Percentiles rank a stretch among this genome's conserved stretches.
Evolutionary conservation across 306 rosid species (phyloP).

Genomic region (Begonia peltatifolia): DNA sequence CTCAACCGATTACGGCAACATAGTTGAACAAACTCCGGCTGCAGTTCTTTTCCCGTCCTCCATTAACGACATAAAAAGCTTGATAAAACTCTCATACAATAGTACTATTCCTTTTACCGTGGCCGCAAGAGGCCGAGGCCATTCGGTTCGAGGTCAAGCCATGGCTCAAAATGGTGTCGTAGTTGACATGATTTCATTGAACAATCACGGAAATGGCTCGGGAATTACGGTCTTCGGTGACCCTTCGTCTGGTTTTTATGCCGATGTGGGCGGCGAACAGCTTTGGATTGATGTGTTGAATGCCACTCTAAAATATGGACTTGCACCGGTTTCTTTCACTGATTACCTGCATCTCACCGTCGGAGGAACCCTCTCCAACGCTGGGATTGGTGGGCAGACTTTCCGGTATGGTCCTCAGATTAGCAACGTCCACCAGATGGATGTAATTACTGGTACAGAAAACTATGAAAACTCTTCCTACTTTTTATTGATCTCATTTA

Average conservation of each 20-base stretch:
- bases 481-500: background rate
- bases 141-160: constrained; percentile 61
- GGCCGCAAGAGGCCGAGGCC: constrained; percentile 68
- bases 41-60: constrained; percentile 47
- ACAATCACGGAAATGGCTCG: too few relatives aligned
- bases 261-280: constrained; percentile 73
- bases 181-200: constrained; percentile 42
- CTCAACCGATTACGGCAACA: constrained; percentile 51
- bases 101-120: constrained; percentile 8
- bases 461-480: background rate
- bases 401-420: constrained; percentile 75
- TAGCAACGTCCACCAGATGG: constrained; percentile 48
- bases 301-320: constrained; percentile 37
- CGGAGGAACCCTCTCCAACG: constrained; percentile 88
- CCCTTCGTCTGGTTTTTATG: constrained; percentile 18
- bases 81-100: constrained; percentile 36
- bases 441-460: constrained; percentile 52
- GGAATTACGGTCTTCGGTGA: too few relatives aligned
- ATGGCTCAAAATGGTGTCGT: constrained; percentile 54
- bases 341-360: constrained; percentile 61
- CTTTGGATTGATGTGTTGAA: constrained; percentile 63
- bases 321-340: constrained; percentile 65
- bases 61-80: constrained; percentile 19
- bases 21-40: constrained; percentile 23
- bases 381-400: constrained; percentile 81